Evolutionary conservation across 2,329 filamentous ascomycete species (phyloP).

Genomic region (Albifimbria verrucaria): DNA sequence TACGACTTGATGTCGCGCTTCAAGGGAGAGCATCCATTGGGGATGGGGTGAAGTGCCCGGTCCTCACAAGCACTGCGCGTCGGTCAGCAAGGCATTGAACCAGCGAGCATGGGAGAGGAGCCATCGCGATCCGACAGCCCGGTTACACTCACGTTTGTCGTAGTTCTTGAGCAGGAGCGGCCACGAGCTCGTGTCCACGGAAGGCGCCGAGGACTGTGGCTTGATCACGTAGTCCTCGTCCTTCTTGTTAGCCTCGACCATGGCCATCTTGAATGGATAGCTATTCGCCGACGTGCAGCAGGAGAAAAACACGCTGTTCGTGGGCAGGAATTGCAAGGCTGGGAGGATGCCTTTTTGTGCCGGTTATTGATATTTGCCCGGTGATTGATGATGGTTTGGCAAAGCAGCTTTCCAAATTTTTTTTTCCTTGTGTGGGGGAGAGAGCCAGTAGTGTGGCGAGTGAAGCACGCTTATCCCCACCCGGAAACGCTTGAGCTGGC

Average conservation of each 20-base stretch:
- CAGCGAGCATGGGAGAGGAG: not conserved
- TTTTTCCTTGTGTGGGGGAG: conserved; percentile 29
- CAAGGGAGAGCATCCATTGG: conserved; percentile 84
- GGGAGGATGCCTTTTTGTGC: conserved; percentile 5
- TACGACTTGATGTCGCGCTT: conserved; percentile 97
- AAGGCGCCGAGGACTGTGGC: conserved; percentile 76
- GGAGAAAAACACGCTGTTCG: conserved; percentile 2
- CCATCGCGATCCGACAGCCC: not conserved
- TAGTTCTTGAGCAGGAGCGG: conserved; percentile 95
- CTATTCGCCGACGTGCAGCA: conserved; percentile 7
- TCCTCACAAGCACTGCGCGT: conserved; percentile 76
- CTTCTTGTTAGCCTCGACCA: conserved; percentile 40
- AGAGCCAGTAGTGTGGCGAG: conserved; percentile 22
- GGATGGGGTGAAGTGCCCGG: conserved; percentile 95
- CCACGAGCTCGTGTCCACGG: conserved; percentile 84
- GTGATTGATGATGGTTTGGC: conserved; percentile 21
- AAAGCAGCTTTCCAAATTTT: conserved; percentile 28
- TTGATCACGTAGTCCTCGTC: conserved; percentile 78
- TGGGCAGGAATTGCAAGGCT: not conserved
- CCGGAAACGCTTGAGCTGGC: not conserved
- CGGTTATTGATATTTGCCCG: conserved; percentile 24
- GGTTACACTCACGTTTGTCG: conserved; percentile 68
- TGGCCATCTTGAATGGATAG: conserved; percentile 33
- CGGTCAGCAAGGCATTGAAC: conserved; percentile 18
- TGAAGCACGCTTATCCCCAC: conserved; percentile 8